phyloP scores from a whole-genome alignment of 345 rosid genomes.

The Salix viminalis region DNA sequence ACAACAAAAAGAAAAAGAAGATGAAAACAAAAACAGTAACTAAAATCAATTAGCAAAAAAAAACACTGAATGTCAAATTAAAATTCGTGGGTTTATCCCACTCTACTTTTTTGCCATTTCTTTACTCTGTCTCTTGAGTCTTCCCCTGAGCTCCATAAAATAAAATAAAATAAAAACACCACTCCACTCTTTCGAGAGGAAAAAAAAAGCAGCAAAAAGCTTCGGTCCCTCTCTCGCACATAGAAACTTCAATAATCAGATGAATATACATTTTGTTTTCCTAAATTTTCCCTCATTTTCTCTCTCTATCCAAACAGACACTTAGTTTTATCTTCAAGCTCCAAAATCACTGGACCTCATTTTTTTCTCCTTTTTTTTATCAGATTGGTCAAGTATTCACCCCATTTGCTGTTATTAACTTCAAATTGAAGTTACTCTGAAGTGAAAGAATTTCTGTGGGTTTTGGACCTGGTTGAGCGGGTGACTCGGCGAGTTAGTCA shows the following conservation, averaged over 20 bases:
- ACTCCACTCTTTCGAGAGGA: background rate
- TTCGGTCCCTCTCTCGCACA: background rate
- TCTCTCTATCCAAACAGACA: background rate
- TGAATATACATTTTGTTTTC: background rate
- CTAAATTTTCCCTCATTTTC: background rate
- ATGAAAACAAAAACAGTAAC: no score
- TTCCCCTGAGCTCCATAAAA: background rate
- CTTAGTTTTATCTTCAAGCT: background rate
- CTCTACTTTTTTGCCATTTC: background rate
- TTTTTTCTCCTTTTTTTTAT: background rate
- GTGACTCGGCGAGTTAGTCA: conserved; percentile 1
- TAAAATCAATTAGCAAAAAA: background rate
- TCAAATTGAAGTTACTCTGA: background rate
- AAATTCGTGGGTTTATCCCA: background rate
- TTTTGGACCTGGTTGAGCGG: background rate
- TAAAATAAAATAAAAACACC: background rate
- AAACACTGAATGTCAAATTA: background rate
- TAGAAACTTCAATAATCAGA: background rate
- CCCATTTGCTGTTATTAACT: background rate
- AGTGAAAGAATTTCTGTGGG: background rate
- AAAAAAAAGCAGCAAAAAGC: background rate
- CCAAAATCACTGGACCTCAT: background rate
- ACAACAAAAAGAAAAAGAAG: background rate
- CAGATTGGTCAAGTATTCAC: background rate
- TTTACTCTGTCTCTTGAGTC: background rate